Percentiles rank a stretch among this genome's conserved stretches.
phyloP scores from a whole-genome alignment of 1,284 basidiomycete species.

The Austroboletus olivaceoglutinosus region DNA sequence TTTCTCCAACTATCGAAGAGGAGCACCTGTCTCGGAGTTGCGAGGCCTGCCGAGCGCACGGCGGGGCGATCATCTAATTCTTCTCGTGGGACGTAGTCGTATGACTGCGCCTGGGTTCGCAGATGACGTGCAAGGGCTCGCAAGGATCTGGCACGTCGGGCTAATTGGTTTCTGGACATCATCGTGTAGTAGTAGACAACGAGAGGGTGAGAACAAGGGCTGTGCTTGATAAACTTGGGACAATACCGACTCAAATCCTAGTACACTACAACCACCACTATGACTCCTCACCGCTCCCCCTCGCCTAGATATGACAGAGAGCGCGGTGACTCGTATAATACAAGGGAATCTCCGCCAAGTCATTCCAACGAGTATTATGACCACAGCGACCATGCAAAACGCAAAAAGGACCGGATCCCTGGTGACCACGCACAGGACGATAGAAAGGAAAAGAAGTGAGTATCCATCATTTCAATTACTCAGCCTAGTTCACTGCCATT shows the following conservation, averaged over 20 bases:
- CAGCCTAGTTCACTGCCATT: slow-evolving; percentile 13
- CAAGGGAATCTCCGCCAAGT: slow-evolving; percentile 39
- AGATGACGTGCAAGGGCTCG: slow-evolving; percentile 30
- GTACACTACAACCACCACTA: slow-evolving; percentile 12
- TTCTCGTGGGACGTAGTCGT: slow-evolving; percentile 37
- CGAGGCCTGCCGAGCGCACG: slow-evolving; percentile 44
- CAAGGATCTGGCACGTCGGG: slow-evolving; percentile 20
- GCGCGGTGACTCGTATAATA: slow-evolving; percentile 27
- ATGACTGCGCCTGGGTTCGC: slow-evolving; percentile 45
- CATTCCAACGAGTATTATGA: slow-evolving; percentile 41
- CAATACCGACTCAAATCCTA: not conserved
- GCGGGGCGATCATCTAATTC: slow-evolving; percentile 28
- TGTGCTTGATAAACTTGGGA: slow-evolving; percentile 4
- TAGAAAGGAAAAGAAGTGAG: slow-evolving; percentile 64
- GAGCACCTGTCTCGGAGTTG: slow-evolving; percentile 69
- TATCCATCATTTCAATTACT: slow-evolving; percentile 7
- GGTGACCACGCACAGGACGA: slow-evolving; percentile 41
- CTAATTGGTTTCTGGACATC: slow-evolving; percentile 17
- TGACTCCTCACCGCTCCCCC: slow-evolving; percentile 39
- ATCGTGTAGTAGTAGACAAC: slow-evolving; percentile 9
- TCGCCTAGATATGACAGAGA: slow-evolving; percentile 46
- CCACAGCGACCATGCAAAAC: slow-evolving; percentile 35
- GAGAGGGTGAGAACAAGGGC: slow-evolving; percentile 1
- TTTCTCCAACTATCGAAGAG: not conserved
- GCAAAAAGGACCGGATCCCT: slow-evolving; percentile 46